Percentiles rank a stretch among this genome's conserved stretches.
These are phyloP conservation scores for Tetragonia tetragonoides DNA, from an alignment of 148 eudicot genomes.

Conservation along the genomic window DNA sequence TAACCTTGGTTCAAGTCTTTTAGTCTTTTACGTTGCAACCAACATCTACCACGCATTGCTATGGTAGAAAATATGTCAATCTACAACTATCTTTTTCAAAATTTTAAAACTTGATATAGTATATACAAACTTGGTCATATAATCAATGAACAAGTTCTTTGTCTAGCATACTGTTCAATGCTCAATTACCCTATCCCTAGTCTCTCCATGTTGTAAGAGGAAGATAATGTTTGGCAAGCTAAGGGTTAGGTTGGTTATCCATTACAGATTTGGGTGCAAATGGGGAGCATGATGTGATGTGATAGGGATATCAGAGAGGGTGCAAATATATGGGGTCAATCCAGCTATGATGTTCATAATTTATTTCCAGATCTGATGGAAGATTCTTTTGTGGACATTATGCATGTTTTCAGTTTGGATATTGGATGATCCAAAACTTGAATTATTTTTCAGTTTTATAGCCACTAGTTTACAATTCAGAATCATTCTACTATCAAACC, in stretches of 20 bases:
- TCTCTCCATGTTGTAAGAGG: not conserved
- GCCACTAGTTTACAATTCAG: constrained; percentile 22
- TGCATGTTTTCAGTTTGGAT: constrained; percentile 21
- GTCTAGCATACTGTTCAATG: not conserved
- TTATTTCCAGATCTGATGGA: constrained; percentile 25
- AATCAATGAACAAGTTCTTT: not conserved
- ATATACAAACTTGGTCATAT: no score
- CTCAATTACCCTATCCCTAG: not conserved
- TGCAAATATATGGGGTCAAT: constrained; percentile 21
- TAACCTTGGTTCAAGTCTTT: no score
- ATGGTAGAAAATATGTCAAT: no score
- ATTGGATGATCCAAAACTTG: not conserved
- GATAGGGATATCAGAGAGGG: constrained; percentile 2
- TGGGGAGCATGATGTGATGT: constrained; percentile 14
- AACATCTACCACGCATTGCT: no score
- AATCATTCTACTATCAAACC: not conserved
- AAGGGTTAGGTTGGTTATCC: constrained; percentile 15
- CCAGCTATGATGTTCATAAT: constrained; percentile 27
- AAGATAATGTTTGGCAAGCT: constrained; percentile 19
- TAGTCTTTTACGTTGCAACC: no score
- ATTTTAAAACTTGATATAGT: no score
- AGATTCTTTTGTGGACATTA: constrained; percentile 34
- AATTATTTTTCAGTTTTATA: constrained; percentile 20
- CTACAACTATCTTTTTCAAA: no score
- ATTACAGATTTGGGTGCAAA: constrained; percentile 8